Evolutionary conservation across 352 stramenopile species (phyloP).

Genomic region (Peronospora belbahrii): DNA sequence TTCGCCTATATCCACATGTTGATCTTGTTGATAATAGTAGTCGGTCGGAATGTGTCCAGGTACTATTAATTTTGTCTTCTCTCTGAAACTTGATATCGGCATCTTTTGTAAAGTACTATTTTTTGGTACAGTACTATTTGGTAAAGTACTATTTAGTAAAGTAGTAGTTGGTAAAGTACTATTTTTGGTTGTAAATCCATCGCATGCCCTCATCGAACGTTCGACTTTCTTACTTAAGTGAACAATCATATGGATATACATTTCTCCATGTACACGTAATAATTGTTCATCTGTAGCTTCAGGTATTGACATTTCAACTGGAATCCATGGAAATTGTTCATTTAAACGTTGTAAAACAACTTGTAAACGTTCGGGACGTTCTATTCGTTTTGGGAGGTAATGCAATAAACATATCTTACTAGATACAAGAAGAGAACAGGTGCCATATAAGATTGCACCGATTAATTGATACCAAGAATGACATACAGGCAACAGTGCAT

Average conservation of each 20-base stretch:
- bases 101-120: no score
- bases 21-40: conserved; percentile 55
- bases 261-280: conserved; percentile 43
- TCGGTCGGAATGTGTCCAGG: no score
- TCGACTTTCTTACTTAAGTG: conserved; percentile 50
- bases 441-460: conserved; percentile 19
- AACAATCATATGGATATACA: conserved; percentile 49
- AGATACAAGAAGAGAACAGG: conserved; percentile 35
- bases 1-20: conserved; percentile 58
- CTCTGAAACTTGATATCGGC: no score
- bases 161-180: no score
- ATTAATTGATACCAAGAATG: conserved; percentile 25
- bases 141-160: no score
- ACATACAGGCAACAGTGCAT: conserved; percentile 18
- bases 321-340: conserved; percentile 28
- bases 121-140: no score
- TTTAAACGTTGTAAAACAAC: conserved; percentile 31
- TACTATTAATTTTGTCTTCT: no score
- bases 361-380: conserved; percentile 49
- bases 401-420: conserved; percentile 46
- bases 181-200: no score
- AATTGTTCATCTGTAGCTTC: conserved; percentile 42
- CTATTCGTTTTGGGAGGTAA: conserved; percentile 28
- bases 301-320: conserved; percentile 18
- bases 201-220: no score